Percentiles rank a stretch among this genome's conserved stretches.
Conservation (phyloP, 805 yeast species). For the Kazachstania psychrophila region DNA sequence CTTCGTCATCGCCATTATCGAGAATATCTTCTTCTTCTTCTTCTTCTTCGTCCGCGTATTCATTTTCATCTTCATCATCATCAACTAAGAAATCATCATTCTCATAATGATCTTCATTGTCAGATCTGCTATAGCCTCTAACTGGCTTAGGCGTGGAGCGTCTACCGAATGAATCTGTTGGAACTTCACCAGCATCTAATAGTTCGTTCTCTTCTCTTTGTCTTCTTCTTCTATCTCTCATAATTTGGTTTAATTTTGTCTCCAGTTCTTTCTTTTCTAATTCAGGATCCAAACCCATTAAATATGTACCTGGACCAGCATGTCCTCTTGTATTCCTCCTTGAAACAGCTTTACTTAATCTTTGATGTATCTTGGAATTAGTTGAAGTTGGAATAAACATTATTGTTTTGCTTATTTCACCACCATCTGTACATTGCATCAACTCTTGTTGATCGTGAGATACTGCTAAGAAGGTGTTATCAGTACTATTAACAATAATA, state of each 20-base stretch:
- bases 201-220: conserved; percentile 46
- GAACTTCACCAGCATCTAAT: conserved; percentile 17
- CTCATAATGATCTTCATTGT: conserved; percentile 25
- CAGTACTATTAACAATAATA: conserved; percentile 51
- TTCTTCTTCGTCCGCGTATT: conserved; percentile 20
- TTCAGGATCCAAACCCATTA: conserved; percentile 54
- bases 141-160: conserved; percentile 6
- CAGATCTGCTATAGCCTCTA: conserved; percentile 8
- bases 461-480: conserved; percentile 62
- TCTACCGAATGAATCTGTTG: conserved; percentile 15
- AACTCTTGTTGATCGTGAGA: conserved; percentile 66
- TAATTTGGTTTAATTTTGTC: conserved; percentile 52
- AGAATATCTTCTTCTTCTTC: conserved; percentile 25
- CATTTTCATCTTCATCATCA: conserved; percentile 29
- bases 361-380: conserved; percentile 71
- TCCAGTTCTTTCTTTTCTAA: conserved; percentile 58
- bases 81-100: conserved; percentile 30
- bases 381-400: conserved; percentile 87
- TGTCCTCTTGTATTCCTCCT: conserved; percentile 30
- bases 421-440: conserved; percentile 50
- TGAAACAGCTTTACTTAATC: conserved; percentile 60
- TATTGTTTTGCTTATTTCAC: conserved; percentile 53
- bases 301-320: conserved; percentile 33
- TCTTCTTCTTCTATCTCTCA: conserved; percentile 59
- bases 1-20: conserved; percentile 37